These are phyloP conservation scores for Metschnikowia santaceciliae DNA, from an alignment of 805 yeast species.

Conservation along the genomic window DNA sequence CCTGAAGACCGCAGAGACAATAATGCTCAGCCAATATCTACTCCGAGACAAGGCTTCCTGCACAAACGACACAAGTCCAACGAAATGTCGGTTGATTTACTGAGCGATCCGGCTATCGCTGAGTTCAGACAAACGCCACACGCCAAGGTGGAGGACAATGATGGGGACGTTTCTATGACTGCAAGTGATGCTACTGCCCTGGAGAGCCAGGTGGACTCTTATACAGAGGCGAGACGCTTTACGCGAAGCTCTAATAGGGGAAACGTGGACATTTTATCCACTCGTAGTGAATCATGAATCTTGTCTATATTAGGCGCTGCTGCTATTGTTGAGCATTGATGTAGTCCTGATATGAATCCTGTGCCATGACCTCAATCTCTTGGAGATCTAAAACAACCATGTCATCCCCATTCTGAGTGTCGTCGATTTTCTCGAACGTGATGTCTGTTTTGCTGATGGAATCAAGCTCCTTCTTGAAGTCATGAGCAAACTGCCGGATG, in stretches of 20 bases:
- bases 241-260: neutral
- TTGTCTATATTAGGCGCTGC: neutral
- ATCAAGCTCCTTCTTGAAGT: constrained; percentile 45
- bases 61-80: constrained; percentile 37
- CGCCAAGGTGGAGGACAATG: constrained; percentile 6
- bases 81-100: constrained; percentile 29
- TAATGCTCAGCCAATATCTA: neutral
- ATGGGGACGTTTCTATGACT: constrained; percentile 17
- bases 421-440: constrained; percentile 50
- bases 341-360: constrained; percentile 11
- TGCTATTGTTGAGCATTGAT: neutral
- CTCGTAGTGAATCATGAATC: neutral
- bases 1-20: constrained; percentile 5
- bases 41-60: constrained; percentile 5
- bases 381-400: constrained; percentile 17
- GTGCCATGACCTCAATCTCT: constrained; percentile 19
- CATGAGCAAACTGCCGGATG: constrained; percentile 63
- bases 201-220: neutral
- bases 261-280: constrained; percentile 1
- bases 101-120: constrained; percentile 6
- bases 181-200: constrained; percentile 7
- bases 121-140: neutral
- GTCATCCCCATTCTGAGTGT: constrained; percentile 17
- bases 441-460: constrained; percentile 42
- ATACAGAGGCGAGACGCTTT: constrained; percentile 2